Evolutionary conservation across 345 rosid species (phyloP), one percentile per base, ranked within the genome.

Genomic region (Xanthoceras sorbifolium): DNA sequence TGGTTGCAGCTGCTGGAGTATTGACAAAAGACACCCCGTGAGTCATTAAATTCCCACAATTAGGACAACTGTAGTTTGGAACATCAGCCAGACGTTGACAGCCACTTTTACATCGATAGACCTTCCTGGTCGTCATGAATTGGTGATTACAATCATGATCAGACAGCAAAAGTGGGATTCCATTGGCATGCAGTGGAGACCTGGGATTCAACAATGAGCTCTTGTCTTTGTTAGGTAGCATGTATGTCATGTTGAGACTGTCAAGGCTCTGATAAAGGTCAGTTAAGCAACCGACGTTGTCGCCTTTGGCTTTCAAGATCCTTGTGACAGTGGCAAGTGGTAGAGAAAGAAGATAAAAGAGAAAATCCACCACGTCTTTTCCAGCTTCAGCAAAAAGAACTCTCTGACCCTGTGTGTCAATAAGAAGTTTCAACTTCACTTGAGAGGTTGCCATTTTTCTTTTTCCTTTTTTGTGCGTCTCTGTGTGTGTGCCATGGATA

Each of bases 301-400:
- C 29, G 60, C 5, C 26, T 36, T 34, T 22, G 7, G 38, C 18
- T n/a, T 5, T 23, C 15, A 81, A 18, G 0, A 79, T 57, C 61
- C 46, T 46, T 6, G 55, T 36, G 2, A 82, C 78, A 1, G 79
- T 71, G 1, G 70, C 82, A 0, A 82, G 9, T 3, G 80, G 83
- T 38, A 77, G 40, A 36, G 70, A 60, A 11, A 77, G 73, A 6
- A 81, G 40, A 54, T 12, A 15, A 65, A 84, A 81, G 1, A 81
- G 80, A 48, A 78, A 83, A 77, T 83, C 88, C 2, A 83, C 84
- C 12, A 83, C 73, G 3, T 78, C 80, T 63, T 83, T 83, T 2
- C 81, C 79, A 0, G 80, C 78, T 67, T 87, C 85, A 0, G 85
- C 82, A 62, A 67, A 83, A 0, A 78, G 48, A 6, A 81, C 75